phyloP scores from a whole-genome alignment of 495 filamentous ascomycete species.

The Aspergillus carlsbadensis region DNA sequence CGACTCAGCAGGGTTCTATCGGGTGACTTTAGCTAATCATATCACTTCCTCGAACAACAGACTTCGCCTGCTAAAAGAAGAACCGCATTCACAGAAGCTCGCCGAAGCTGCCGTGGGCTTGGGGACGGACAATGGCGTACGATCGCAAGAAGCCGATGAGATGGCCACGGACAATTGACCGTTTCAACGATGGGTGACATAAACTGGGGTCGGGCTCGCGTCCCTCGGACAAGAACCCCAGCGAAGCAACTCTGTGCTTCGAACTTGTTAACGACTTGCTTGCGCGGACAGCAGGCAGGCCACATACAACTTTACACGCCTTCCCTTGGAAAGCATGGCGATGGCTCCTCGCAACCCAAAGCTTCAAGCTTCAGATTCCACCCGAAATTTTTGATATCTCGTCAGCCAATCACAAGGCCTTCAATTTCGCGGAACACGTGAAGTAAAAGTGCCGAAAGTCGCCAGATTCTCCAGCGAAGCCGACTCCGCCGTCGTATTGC shows the following conservation, averaged over 20 bases:
- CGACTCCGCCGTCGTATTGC: constrained; percentile 30
- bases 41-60: constrained; percentile 37
- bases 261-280: neutral
- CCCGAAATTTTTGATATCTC: constrained; percentile 6
- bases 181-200: neutral
- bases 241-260: constrained; percentile 3
- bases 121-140: constrained; percentile 60
- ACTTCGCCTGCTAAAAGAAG: constrained; percentile 70
- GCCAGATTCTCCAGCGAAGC: constrained; percentile 18
- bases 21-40: constrained; percentile 4
- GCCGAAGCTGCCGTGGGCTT: constrained; percentile 79
- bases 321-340: neutral
- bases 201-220: neutral
- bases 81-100: constrained; percentile 81
- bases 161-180: constrained; percentile 38
- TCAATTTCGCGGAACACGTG: constrained; percentile 18
- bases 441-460: constrained; percentile 37
- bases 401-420: constrained; percentile 22
- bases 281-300: neutral
- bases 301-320: neutral
- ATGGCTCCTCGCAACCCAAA: neutral
- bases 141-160: constrained; percentile 26
- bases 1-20: neutral
- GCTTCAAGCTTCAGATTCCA: constrained; percentile 11
- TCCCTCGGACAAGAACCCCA: neutral